Evolutionary conservation across 1,284 basidiomycete species (phyloP).

Genomic region (Austroboletus novae-zelandiae): DNA sequence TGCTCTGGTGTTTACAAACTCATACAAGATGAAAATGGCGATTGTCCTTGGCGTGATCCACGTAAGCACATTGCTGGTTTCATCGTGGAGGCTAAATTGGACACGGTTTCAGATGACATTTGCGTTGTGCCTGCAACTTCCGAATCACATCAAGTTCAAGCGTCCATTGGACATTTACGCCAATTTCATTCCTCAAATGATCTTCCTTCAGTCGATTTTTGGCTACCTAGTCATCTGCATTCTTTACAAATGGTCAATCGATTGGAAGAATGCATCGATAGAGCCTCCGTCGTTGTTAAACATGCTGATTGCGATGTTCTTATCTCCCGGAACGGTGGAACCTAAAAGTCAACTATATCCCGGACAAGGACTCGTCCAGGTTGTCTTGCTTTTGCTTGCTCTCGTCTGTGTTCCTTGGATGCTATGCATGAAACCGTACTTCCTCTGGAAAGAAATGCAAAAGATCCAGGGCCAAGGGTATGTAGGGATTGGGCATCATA

Average conservation of each 20-base stretch:
- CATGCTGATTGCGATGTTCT: constrained; percentile 95
- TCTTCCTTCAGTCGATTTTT: constrained; percentile 97
- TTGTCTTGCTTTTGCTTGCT: constrained; percentile 78
- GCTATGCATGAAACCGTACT: constrained; percentile 91
- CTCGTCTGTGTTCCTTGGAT: constrained; percentile 94
- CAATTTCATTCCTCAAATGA: constrained; percentile 96
- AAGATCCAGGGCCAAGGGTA: constrained; percentile 86
- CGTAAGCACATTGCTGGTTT: constrained; percentile 48
- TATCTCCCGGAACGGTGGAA: constrained; percentile 80
- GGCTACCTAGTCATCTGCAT: constrained; percentile 96
- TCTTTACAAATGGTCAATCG: constrained; percentile 95
- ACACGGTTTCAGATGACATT: constrained; percentile 84
- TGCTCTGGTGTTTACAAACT: constrained; percentile 92
- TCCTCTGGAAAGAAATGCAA: constrained; percentile 89
- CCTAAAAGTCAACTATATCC: constrained; percentile 74
- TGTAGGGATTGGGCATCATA: constrained; percentile 58
- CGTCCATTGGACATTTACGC: constrained; percentile 83
- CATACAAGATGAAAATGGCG: constrained; percentile 99
- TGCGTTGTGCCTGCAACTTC: constrained; percentile 92
- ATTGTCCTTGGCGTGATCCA: constrained; percentile 96
- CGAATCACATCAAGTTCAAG: constrained; percentile 94
- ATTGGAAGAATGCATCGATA: constrained; percentile 78
- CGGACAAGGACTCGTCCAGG: constrained; percentile 88
- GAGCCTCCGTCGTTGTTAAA: constrained; percentile 89
- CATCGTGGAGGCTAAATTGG: constrained; percentile 7